Evolutionary conservation across 306 rosid species (phyloP).

Genomic region (Cicer chorassanicum): DNA sequence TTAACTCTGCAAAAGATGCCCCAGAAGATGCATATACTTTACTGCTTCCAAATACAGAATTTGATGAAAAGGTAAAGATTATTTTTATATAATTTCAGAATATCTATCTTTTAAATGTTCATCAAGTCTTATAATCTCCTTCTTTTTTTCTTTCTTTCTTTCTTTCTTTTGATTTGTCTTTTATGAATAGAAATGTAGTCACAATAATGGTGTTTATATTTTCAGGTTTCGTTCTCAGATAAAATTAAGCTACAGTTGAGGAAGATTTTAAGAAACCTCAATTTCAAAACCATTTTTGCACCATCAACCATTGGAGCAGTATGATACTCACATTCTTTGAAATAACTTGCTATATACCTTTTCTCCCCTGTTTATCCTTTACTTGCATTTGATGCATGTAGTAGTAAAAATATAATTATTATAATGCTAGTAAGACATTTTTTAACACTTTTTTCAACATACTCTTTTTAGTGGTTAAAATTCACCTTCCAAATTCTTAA

Average conservation of each 20-base stretch:
- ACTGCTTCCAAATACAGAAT: conserved; percentile 50
- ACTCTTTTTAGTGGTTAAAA: no score
- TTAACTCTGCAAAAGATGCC: conserved; percentile 46
- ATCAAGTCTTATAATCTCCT: neutral
- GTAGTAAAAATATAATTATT: no score
- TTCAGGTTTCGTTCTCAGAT: conserved; percentile 48
- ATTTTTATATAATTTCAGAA: neutral
- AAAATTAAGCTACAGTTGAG: conserved; percentile 43
- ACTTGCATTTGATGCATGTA: neutral
- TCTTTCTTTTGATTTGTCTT: conserved; percentile 7
- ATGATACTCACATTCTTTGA: conserved; percentile 39
- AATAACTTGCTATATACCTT: conserved; percentile 21
- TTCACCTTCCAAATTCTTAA: no score
- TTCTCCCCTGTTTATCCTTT: conserved; percentile 15
- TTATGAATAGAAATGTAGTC: conserved; percentile 15
- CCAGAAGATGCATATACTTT: conserved; percentile 50
- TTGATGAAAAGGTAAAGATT: conserved; percentile 49
- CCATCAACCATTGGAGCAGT: conserved; percentile 91
- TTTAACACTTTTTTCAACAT: no score
- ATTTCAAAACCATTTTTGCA: conserved; percentile 70
- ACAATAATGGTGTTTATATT: conserved; percentile 24
- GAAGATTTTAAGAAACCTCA: conserved; percentile 47
- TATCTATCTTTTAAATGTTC: neutral
- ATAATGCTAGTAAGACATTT: no score
- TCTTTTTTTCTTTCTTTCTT: no score